Evolutionary conservation across 495 filamentous ascomycete genomes (phyloP), one percentile per base, ranked within the genome.

Genomic region (Cairneyella variabilis): DNA sequence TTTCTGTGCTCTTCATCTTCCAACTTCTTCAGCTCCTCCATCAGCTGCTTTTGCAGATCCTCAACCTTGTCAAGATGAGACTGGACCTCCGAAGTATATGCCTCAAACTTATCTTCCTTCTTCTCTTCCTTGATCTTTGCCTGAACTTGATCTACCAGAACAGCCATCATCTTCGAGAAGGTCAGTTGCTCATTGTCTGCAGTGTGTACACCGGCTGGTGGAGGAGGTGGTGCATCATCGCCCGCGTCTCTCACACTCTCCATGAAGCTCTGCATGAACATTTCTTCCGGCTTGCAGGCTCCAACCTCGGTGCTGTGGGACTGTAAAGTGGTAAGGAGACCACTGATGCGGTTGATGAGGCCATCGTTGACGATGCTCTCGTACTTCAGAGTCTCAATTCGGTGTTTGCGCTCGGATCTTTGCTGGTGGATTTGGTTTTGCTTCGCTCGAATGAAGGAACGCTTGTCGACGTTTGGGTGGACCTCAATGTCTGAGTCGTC

Each of bases 401-500:
- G 84, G 63, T 88, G 81, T 60, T 84, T 87, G 48, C 93, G 88
- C 60, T 90, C 83, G 51, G 80, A 74, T 38, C 93, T 86, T 65
- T 96, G 85, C 64, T 86, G 79, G 66, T 98, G 93, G 65, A 98
- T 98, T 68, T 97, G 90, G 64, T 87, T 84, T 71, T 97, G 93
- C 74, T 97, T 98, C 51, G 93, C 93, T 48, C 93, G 89, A 67
- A 98, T 98, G 72, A 98, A 98, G 49, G 93, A 97, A 2, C 85
- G 84, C 65, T 98, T 98, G 73, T 98, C 93, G 69, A 98, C 93
- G 72, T 98, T 98, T 51, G 95, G 93, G 69, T 98, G 93, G 23
- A 97, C 92, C 71, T 98, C 93, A 64, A 98, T 88, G 67, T 98
- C 93, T 38, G 90, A 96, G 69, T 98, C 93, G 69, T 98, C 93